phyloP scores from a whole-genome alignment of 2,329 filamentous ascomycete species.

The Fusarium anthophilum region DNA sequence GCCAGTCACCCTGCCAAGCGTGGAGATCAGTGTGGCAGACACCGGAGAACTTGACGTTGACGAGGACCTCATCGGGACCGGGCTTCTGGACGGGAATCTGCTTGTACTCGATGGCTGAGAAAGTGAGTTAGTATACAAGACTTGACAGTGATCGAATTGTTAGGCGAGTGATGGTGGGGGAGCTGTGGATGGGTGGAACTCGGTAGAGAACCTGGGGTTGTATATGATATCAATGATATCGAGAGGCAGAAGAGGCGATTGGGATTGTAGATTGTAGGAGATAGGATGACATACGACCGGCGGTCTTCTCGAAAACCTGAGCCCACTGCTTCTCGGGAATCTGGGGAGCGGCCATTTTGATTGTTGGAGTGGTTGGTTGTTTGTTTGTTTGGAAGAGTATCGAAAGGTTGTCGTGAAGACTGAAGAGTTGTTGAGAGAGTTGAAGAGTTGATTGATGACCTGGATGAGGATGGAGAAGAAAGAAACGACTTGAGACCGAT shows the following conservation, averaged over 20 bases:
- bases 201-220: not conserved
- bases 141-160: not conserved
- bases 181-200: constrained; percentile 27
- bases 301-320: constrained; percentile 85
- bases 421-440: constrained; percentile 29
- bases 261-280: not conserved
- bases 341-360: constrained; percentile 48
- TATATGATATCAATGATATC: constrained; percentile 25
- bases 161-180: constrained; percentile 15
- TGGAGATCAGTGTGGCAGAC: constrained; percentile 88
- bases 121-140: constrained; percentile 24
- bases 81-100: constrained; percentile 84
- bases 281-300: constrained; percentile 65
- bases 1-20: constrained; percentile 91
- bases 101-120: constrained; percentile 73
- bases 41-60: constrained; percentile 90
- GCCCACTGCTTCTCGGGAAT: constrained; percentile 91
- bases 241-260: constrained; percentile 6
- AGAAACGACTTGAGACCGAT: constrained; percentile 29
- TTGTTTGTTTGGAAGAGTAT: constrained; percentile 27
- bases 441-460: constrained; percentile 40
- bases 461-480: constrained; percentile 43
- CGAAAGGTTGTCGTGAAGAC: constrained; percentile 38
- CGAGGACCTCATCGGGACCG: constrained; percentile 87
- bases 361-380: constrained; percentile 21